Evolutionary conservation across 163 green algal genomes (phyloP).

Genomic region (Volvox carteri): DNA sequence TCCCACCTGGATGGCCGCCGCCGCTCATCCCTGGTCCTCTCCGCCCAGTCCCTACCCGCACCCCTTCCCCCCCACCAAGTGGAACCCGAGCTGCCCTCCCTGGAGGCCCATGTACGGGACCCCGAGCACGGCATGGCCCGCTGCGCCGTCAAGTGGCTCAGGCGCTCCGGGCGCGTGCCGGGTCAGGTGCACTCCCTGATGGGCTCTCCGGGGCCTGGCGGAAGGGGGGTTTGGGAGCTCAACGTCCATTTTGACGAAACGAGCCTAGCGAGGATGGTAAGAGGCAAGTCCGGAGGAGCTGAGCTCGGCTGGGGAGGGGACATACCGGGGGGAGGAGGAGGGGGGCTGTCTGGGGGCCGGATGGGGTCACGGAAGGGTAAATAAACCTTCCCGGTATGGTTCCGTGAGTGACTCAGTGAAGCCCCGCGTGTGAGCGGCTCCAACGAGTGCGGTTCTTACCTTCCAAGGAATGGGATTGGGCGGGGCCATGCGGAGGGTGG

Average conservation of each 20-base stretch:
- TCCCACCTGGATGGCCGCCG: conserved; percentile 33
- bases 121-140: neutral
- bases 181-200: conserved; percentile 35
- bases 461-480: no score
- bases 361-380: neutral
- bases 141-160: conserved; percentile 40
- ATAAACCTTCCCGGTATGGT: no score
- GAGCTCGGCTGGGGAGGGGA: neutral
- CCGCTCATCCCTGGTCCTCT: conserved; percentile 12
- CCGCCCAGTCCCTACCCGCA: neutral
- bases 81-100: conserved; percentile 22
- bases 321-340: neutral
- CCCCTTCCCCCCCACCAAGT: conserved; percentile 18
- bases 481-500: no score
- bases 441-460: no score
- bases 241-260: conserved; percentile 35
- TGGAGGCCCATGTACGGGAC: conserved; percentile 34
- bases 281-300: neutral
- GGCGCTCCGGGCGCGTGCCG: conserved; percentile 3
- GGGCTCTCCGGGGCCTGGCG: neutral
- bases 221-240: neutral
- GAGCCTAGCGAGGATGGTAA: conserved; percentile 8
- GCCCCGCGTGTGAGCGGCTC: no score
- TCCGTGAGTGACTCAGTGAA: no score
- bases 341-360: no score